A percentile compares a stretch with the other conserved stretches of the same genome.
Conservation (phyloP, 371 early-diverging fungal genomes). For the Rhizomucor pusillus region DNA sequence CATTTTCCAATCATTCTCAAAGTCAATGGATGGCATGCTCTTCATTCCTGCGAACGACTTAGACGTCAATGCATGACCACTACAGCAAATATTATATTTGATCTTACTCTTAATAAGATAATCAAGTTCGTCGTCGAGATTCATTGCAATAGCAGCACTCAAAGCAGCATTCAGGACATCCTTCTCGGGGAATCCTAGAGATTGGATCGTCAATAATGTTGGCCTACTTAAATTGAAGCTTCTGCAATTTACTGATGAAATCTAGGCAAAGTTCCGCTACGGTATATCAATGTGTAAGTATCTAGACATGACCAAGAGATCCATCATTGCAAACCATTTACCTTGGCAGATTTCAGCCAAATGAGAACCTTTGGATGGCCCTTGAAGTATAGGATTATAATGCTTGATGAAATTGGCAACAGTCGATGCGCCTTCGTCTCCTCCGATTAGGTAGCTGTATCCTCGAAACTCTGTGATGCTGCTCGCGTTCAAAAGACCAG, state of each 20-base stretch:
- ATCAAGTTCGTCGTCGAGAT: conserved; percentile 28
- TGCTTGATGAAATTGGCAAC: conserved; percentile 36
- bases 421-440: conserved; percentile 31
- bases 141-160: conserved; percentile 31
- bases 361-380: conserved; percentile 34
- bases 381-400: conserved; percentile 27
- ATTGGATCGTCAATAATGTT: neutral
- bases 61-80: neutral
- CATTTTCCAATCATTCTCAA: conserved; percentile 37
- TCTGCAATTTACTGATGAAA: neutral
- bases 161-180: conserved; percentile 33
- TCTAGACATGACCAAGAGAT: neutral
- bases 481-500: conserved; percentile 9
- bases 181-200: neutral
- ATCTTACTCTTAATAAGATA: conserved; percentile 29
- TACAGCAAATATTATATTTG: neutral
- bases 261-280: neutral
- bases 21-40: conserved; percentile 7
- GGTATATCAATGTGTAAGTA: neutral
- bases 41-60: conserved; percentile 14
- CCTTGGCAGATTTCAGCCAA: conserved; percentile 2
- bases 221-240: too few relatives aligned
- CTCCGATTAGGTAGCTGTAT: conserved; percentile 37
- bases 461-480: conserved; percentile 34
- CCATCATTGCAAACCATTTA: neutral